These are phyloP conservation scores for Primulina tabacum DNA, from an alignment of 257 asterid genomes.

Conservation along the genomic window DNA sequence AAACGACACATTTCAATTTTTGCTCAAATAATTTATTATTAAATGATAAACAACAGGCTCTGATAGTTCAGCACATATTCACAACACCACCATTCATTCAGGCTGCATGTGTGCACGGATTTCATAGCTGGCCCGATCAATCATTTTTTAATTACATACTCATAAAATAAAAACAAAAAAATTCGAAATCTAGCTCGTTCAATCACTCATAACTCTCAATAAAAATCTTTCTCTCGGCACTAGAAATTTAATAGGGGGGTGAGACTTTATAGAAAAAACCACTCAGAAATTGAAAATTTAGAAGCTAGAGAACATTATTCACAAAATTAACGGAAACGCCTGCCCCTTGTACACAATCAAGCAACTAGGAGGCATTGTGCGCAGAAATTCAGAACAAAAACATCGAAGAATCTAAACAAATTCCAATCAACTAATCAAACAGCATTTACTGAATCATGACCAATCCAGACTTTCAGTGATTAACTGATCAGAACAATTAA, in stretches of 20 bases:
- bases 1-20: not conserved
- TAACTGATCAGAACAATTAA: not conserved
- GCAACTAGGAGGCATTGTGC: no score
- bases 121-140: slow-evolving; percentile 10
- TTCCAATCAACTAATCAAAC: not conserved
- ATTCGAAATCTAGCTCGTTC: not conserved
- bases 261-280: no score
- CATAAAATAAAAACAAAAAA: slow-evolving; percentile 10
- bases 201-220: not conserved
- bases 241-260: no score
- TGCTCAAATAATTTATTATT: not conserved
- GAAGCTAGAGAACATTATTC: no score
- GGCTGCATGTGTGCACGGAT: not conserved
- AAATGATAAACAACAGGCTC: no score
- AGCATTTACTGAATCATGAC: no score
- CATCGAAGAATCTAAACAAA: no score
- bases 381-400: no score
- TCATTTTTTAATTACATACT: not conserved
- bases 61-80: not conserved
- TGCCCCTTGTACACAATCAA: no score
- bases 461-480: not conserved
- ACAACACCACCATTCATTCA: not conserved
- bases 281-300: no score
- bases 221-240: not conserved
- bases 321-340: no score